Base-by-base conservation (phyloP, 176 grass and related monocot genomes). In the Aegilops bicornis region DNA sequence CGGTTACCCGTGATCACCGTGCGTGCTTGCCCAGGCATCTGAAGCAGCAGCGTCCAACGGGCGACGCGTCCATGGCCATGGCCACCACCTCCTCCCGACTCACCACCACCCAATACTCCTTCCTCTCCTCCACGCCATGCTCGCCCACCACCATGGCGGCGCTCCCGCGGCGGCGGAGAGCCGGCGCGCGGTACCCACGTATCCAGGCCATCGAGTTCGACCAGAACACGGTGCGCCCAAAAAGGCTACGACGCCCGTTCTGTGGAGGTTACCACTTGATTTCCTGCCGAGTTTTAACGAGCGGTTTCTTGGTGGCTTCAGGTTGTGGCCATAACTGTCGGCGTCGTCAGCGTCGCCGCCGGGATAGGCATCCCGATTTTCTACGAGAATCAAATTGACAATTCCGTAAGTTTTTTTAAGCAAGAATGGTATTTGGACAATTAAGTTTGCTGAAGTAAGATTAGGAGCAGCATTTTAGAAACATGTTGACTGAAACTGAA, bases 381-480 rank as follows among this genome's bases (percentile, higher is more conserved):
- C 86, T 99, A 96, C 52, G 94, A 99, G 92, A 89, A 82, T 33
- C 97, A 94, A 54, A 99, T 99, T 20, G 94, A 99, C 63, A 99
- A 69, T 91, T 78, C 97, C 29, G 97, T 99, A 58, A 94, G 92
- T 52, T 52, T 52, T 52, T 6, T 17, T 5, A 52, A 52, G 48
- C 48, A 52, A 17, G 48, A 52, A 6, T 17, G 64, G 17, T 56
- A 56, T 52, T 52, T 52, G 48, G 60, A 14, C 25, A 52, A 29
- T 22, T 50, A 58, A 5, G 7, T 85, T 42, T 42, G 20, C 10
- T 23, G 69, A 42, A 23, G 35, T 40, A 71, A 72, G 39, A 10
- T 11, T 80, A 63, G 33, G 45, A 22, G 4, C 71, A 52, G 50
- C 33, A 33, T 60, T 33, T 73, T 48, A 16, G 8, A 50, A 58